Evolutionary conservation across 441 rosid genomes (phyloP).

Genomic region (Populus hybrid): DNA sequence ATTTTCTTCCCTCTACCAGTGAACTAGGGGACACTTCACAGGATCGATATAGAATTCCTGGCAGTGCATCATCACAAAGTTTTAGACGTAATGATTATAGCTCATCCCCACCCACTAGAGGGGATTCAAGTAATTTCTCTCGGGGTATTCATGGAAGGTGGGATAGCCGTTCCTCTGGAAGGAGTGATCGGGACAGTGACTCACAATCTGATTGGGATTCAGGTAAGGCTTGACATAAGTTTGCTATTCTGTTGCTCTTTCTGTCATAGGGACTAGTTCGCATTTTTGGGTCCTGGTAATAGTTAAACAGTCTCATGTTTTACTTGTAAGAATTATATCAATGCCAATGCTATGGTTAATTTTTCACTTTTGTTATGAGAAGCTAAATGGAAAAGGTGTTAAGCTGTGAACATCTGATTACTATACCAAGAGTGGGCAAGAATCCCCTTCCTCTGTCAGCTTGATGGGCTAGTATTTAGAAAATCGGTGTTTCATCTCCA

Average conservation of each 20-base stretch:
- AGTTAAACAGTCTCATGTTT: background rate
- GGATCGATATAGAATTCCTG: conserved; percentile 59
- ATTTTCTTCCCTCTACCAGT: conserved; percentile 33
- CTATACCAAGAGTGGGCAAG: background rate
- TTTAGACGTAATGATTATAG: conserved; percentile 74
- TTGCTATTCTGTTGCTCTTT: conserved; percentile 4
- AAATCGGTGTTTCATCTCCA: background rate
- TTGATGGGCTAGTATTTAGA: background rate
- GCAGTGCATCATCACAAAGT: conserved; percentile 52
- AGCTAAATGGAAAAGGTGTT: background rate
- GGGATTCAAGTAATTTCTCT: conserved; percentile 55
- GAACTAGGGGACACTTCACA: conserved; percentile 62
- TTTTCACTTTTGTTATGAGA: background rate
- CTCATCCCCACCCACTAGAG: conserved; percentile 90
- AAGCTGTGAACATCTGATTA: background rate
- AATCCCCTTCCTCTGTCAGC: background rate
- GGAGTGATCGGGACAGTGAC: conserved; percentile 75
- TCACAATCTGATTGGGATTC: conserved; percentile 76
- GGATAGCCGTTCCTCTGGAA: conserved; percentile 81
- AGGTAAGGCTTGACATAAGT: conserved; percentile 39
- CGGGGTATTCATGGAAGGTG: conserved; percentile 75
- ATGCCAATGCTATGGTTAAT: background rate
- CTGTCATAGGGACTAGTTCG: background rate
- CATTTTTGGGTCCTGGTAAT: background rate
- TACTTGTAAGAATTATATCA: background rate